Percentiles rank a stretch among this genome's conserved stretches.
Evolutionary conservation across 2,329 filamentous ascomycete genomes (phyloP).

Genomic region (Diplodia sapinea): DNA sequence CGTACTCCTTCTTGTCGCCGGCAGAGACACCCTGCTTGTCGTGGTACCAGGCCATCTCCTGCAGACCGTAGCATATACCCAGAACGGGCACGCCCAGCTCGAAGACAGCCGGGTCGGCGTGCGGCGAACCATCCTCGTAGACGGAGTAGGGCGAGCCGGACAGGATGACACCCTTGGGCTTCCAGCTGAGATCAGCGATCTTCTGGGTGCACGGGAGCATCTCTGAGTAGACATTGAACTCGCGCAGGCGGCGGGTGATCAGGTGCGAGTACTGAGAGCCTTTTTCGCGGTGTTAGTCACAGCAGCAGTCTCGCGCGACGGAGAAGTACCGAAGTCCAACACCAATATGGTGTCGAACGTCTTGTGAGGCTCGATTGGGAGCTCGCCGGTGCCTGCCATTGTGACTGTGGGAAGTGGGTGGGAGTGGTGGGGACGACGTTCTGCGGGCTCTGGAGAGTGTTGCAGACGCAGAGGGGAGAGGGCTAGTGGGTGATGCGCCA

Average conservation of each 20-base stretch:
- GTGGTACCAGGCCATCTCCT: constrained; percentile 76
- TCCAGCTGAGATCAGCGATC: constrained; percentile 75
- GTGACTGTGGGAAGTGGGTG: constrained; percentile 28
- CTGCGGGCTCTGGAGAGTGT: constrained; percentile 28
- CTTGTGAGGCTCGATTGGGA: constrained; percentile 55
- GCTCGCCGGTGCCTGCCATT: constrained; percentile 48
- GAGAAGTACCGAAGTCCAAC: constrained; percentile 64
- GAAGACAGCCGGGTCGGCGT: constrained; percentile 82
- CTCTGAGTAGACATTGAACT: constrained; percentile 83
- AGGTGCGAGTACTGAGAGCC: constrained; percentile 74
- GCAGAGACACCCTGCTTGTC: constrained; percentile 68
- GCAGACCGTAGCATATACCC: constrained; percentile 68
- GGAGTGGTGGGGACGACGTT: constrained; percentile 22
- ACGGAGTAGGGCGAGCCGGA: constrained; percentile 78
- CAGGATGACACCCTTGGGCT: constrained; percentile 82
- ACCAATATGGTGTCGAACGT: constrained; percentile 72
- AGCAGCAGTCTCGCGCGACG: constrained; percentile 11
- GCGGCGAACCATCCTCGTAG: constrained; percentile 77
- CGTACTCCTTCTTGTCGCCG: constrained; percentile 73
- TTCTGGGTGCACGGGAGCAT: constrained; percentile 89
- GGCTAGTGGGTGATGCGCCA: constrained; percentile 20
- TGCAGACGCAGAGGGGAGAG: constrained; percentile 31
- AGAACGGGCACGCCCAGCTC: constrained; percentile 69
- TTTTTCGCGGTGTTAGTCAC: constrained; percentile 28
- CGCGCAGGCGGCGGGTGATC: constrained; percentile 75